phyloP scores from a whole-genome alignment of 75 land plant species.

The Larix kaempferi region DNA sequence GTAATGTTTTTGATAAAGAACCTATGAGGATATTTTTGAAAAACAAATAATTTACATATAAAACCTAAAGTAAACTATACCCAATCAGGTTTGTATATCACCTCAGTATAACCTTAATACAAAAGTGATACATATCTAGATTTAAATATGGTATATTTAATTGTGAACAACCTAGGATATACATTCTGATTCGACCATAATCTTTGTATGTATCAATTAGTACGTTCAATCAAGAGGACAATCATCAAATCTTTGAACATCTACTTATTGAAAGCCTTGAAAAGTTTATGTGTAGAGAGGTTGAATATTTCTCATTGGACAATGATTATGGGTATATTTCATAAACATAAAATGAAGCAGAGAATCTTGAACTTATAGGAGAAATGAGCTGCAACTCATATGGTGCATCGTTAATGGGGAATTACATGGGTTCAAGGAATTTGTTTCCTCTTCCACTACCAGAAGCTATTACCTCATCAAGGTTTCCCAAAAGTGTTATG shows the following conservation, averaged over 20 bases:
- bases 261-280: slow-evolving; percentile 86
- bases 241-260: slow-evolving; percentile 82
- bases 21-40: too few relatives aligned
- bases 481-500: slow-evolving; percentile 1
- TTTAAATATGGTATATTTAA: too few relatives aligned
- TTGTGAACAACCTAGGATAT: too few relatives aligned
- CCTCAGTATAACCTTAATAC: too few relatives aligned
- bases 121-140: too few relatives aligned
- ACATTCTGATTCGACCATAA: slow-evolving; percentile 92
- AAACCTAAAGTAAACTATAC: too few relatives aligned
- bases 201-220: slow-evolving; percentile 79
- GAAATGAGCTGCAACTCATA: slow-evolving; percentile 73
- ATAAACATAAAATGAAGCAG: slow-evolving; percentile 36
- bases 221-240: slow-evolving; percentile 82
- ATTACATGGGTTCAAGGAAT: slow-evolving; percentile 16
- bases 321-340: slow-evolving; percentile 52
- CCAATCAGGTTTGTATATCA: too few relatives aligned
- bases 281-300: slow-evolving; percentile 77
- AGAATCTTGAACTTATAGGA: slow-evolving; percentile 29
- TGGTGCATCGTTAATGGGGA: slow-evolving; percentile 49
- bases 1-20: too few relatives aligned
- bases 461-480: slow-evolving; percentile 47
- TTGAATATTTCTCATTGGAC: slow-evolving; percentile 71
- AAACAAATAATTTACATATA: too few relatives aligned
- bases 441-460: slow-evolving; percentile 8